phyloP scores from a whole-genome alignment of 1,139 yeast genomes.

The Geotrichum europaeum region DNA sequence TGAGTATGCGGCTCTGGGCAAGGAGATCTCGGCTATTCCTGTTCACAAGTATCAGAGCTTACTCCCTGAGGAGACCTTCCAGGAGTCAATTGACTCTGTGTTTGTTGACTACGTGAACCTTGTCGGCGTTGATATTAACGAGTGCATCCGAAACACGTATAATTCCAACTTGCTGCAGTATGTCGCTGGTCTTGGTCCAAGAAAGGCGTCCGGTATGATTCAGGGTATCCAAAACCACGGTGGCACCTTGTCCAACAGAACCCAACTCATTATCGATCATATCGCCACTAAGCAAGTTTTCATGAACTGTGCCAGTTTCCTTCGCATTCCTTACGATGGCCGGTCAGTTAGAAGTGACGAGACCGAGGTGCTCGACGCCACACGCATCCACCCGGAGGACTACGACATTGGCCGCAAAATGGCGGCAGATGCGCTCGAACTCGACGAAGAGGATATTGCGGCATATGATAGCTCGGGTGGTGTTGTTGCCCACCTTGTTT shows the following conservation, averaged over 20 bases:
- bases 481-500: constrained; percentile 71
- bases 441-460: constrained; percentile 89
- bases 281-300: constrained; percentile 76
- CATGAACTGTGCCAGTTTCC: constrained; percentile 86
- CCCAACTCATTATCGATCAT: constrained; percentile 73
- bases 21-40: constrained; percentile 62
- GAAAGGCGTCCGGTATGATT: constrained; percentile 83
- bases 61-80: constrained; percentile 57
- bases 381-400: constrained; percentile 97
- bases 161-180: constrained; percentile 66
- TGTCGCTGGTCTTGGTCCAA: constrained; percentile 89
- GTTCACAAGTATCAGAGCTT: constrained; percentile 73
- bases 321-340: constrained; percentile 68
- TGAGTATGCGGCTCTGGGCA: constrained; percentile 79
- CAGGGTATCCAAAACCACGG: constrained; percentile 76
- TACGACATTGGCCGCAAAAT: constrained; percentile 91
- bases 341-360: constrained; percentile 48
- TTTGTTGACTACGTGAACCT: constrained; percentile 86
- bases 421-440: constrained; percentile 96
- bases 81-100: constrained; percentile 67
- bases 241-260: constrained; percentile 60
- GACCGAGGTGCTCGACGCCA: constrained; percentile 81
- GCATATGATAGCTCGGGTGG: constrained; percentile 76
- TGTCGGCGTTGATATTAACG: constrained; percentile 91
- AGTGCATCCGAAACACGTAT: constrained; percentile 72